Evolutionary conservation across 2,329 filamentous ascomycete genomes (phyloP).

Genomic region (Dothistroma septosporum): DNA sequence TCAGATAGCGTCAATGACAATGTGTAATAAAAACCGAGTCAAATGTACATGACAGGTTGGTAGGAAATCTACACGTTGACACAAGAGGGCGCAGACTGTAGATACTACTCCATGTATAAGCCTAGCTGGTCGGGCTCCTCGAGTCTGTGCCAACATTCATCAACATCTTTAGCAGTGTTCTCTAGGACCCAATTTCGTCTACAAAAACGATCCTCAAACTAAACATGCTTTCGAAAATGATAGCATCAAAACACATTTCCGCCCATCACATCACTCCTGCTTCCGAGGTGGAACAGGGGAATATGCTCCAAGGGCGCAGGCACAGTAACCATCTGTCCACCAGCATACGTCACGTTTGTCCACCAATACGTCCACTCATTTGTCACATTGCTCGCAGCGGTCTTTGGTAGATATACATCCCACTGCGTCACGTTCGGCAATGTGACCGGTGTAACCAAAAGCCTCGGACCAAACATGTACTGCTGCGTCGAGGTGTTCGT

Average conservation of each 20-base stretch:
- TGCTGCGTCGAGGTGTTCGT: constrained; percentile 38
- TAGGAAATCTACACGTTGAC: too few species aligned
- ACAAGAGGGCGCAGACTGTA: too few species aligned
- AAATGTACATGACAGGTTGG: too few species aligned
- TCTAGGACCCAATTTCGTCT: too few species aligned
- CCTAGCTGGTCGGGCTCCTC: too few species aligned
- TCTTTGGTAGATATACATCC: constrained; percentile 37
- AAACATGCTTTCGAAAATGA: too few species aligned
- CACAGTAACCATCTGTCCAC: constrained; percentile 34
- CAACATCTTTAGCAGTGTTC: too few species aligned
- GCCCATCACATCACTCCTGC: constrained; percentile 23
- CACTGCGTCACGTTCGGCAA: constrained; percentile 36
- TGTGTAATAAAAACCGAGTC: too few species aligned
- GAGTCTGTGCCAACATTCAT: too few species aligned
- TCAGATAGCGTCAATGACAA: too few species aligned
- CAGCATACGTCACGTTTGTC: constrained; percentile 39
- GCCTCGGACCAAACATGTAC: constrained; percentile 39
- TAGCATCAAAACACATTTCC: constrained; percentile 25
- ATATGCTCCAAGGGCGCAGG: constrained; percentile 31
- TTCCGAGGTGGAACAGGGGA: constrained; percentile 30
- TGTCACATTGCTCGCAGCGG: constrained; percentile 20
- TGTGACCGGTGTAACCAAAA: constrained; percentile 38
- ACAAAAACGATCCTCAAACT: too few species aligned
- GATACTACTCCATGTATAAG: too few species aligned
- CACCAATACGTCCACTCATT: constrained; percentile 41